Conservation (phyloP, 1,284 basidiomycete genomes). For the Pseudozyma pruni region DNA sequence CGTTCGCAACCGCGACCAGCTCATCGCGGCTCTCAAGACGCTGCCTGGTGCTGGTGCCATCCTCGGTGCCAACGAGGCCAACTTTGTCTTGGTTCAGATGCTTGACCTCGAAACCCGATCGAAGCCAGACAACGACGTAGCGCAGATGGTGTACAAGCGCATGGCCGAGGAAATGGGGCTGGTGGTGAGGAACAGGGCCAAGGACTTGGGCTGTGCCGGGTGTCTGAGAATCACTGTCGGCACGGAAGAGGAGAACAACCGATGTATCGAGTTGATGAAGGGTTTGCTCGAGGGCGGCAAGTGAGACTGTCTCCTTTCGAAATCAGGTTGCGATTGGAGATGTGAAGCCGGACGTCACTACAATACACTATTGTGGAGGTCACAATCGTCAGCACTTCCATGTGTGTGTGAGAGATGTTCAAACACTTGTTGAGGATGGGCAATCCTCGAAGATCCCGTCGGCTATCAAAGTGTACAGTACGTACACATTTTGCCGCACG, state of each 20-base stretch:
- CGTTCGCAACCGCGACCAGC: constrained; percentile 73
- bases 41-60: constrained; percentile 74
- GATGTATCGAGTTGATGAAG: constrained; percentile 56
- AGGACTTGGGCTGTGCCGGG: constrained; percentile 85
- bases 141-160: constrained; percentile 79
- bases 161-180: constrained; percentile 86
- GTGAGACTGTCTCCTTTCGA: neutral
- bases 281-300: constrained; percentile 42
- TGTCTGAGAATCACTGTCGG: constrained; percentile 93
- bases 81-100: constrained; percentile 88
- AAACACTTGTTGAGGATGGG: no score
- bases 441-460: no score
- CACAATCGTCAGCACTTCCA: no score
- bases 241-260: constrained; percentile 76
- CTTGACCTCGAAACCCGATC: constrained; percentile 70
- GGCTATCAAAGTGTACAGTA: no score
- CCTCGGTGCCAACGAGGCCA: constrained; percentile 87
- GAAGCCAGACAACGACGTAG: constrained; percentile 77
- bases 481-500: constrained; percentile 34
- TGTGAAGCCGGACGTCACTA: no score
- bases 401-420: no score
- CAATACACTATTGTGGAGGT: constrained; percentile 5
- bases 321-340: no score
- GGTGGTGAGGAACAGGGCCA: constrained; percentile 89
- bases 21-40: constrained; percentile 72